Base-by-base conservation (phyloP, 192 early-diverging fungal genomes). In the Entophlyctis luteolus region DNA sequence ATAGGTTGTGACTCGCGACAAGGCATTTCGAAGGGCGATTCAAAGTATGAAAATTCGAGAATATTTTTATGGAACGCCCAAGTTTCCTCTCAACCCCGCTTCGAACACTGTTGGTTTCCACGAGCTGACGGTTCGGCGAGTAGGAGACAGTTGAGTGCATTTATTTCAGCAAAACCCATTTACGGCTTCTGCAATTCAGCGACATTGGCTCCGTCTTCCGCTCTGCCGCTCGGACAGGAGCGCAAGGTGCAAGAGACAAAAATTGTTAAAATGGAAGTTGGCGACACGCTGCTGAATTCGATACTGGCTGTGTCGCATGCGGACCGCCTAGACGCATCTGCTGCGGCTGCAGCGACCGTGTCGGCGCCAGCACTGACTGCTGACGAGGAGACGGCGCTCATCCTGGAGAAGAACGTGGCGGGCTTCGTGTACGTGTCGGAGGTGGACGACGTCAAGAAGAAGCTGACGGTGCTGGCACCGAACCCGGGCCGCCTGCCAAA, bases 31-130 rank as follows among this genome's bases (percentile, higher is more conserved):
- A 18, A 78, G 85, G 27, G 88, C 91, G 36, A 52, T 80, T 2
- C 89, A 93, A 68, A 79, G 84, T 34, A 78, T 86, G 31, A 86
- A 83, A 54, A 91, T 99, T 5, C 83, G 85, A 5, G 91, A 93
- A 63, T 99, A 99, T 77, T 99, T 99, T 81, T 96, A 98, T 74
- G 96, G 96, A 0, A 90, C 90, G 0, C 35, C 77, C 0, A 86
- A 88, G 48, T 83, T 74, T 34, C 91, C 92, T 57, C 72, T 91
- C 6, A 85, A 84, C 8, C 94, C 96, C 16, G 98, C 91, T 68
- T 89, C 88, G 1, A 89, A 88, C 31, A 83, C 90, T 23, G 86
- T 93, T 29, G 79, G 81, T 27, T 96, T 90, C 55, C 59, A 86
- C 12, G 94, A 98, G 38, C 66, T 96, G 20, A 68, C 72, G 28